Evolutionary conservation across 1,284 basidiomycete genomes (phyloP), one percentile per base, ranked within the genome.

Genomic region (Bondarzewia mesenterica): DNA sequence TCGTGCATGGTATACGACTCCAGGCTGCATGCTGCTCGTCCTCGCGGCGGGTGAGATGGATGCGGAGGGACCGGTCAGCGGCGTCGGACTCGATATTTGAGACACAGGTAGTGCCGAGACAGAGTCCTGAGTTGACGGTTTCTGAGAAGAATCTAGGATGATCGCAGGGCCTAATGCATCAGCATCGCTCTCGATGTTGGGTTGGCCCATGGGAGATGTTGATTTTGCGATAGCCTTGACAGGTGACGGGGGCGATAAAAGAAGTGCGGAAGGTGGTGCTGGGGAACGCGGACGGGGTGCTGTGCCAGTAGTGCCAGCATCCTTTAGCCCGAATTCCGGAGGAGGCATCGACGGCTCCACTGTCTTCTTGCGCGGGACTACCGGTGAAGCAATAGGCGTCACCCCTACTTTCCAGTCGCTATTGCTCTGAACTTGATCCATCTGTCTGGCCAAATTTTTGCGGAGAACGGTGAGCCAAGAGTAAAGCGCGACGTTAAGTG

Each of bases 401-500:
- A 44, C 29, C 7, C 39, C 36, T 5, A 52, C 47, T 21, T 36
- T 70, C 66, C 73, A 74, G 46, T 78, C 80, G n/a, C 74, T 69
- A 7, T 75, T 65, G 16, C 74, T 73, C 51, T 76, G 75, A 0
- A 78, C 79, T 60, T 88, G 85, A 35, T 83, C 81, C 77, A 89
- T 78, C 59, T 88, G 86, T 47, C 83, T 68, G 10, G 80, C 71
- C 52, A 89, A 68, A 48, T 78, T 85, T 62, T 87, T 89, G 48
- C 84, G 77, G 39, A 89, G 69, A 15, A 82, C 62, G 1, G 84
- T 87, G 22, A 90, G 73, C 85, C 87, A 89, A 12, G 84, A 78
- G 58, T 89, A 89, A 1, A 89, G 69, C 0, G 82, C 75, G 58
- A 89, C 80, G 64, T 90, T 89, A 53, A 90, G 71, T 2, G 85